These are phyloP conservation scores for Singerocomus inundabilis DNA, from an alignment of 1,284 basidiomycete genomes.

Conservation along the genomic window DNA sequence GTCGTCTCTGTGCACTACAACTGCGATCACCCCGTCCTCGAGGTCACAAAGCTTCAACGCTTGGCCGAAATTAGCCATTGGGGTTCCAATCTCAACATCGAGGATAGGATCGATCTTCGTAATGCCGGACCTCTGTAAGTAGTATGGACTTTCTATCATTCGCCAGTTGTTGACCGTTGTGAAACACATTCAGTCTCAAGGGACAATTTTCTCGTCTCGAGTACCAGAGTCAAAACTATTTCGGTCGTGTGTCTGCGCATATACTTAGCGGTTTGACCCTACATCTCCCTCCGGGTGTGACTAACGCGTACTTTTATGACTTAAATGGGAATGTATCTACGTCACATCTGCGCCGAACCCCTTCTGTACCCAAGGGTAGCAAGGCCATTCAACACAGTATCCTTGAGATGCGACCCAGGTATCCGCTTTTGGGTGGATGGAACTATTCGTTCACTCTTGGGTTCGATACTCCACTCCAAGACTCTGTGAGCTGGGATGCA, in stretches of 20 bases:
- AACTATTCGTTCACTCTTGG: constrained; percentile 95
- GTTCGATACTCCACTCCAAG: constrained; percentile 83
- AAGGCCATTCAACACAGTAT: constrained; percentile 55
- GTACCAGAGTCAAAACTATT: constrained; percentile 75
- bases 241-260: constrained; percentile 65
- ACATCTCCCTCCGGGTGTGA: constrained; percentile 79
- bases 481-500: constrained; percentile 65
- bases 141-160: background rate
- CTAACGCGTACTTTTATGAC: constrained; percentile 86
- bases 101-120: constrained; percentile 82
- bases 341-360: constrained; percentile 73
- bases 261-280: constrained; percentile 69
- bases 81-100: constrained; percentile 92
- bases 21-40: constrained; percentile 77
- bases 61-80: constrained; percentile 93
- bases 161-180: background rate
- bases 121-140: constrained; percentile 88
- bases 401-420: constrained; percentile 86
- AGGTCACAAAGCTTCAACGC: constrained; percentile 72
- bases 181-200: constrained; percentile 62
- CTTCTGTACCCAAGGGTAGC: constrained; percentile 56
- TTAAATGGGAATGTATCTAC: constrained; percentile 96
- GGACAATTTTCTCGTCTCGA: constrained; percentile 94
- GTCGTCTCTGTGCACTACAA: constrained; percentile 76
- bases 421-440: constrained; percentile 96